Evolutionary conservation across 73 alveolate species (phyloP).

Genomic region (Tetrahymena malaccensis): DNA sequence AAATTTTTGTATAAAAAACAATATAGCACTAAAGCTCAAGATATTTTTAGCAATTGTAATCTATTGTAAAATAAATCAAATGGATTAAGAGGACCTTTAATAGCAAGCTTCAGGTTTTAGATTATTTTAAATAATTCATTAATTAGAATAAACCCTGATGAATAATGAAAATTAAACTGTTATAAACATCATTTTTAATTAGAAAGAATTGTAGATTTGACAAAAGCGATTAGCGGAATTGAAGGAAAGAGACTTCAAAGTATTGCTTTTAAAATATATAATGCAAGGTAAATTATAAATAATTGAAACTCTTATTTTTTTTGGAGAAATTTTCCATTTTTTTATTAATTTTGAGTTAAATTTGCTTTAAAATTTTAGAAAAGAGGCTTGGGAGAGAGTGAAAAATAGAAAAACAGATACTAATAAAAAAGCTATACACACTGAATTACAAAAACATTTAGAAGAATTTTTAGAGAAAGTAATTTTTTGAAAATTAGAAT

Average conservation of each 20-base stretch:
- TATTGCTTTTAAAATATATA: background rate
- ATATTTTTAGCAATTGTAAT: no score
- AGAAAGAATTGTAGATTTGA: background rate
- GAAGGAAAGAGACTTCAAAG: background rate
- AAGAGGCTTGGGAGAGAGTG: background rate
- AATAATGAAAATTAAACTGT: background rate
- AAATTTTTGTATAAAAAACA: background rate
- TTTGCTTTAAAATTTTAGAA: background rate
- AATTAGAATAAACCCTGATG: background rate
- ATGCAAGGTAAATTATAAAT: background rate
- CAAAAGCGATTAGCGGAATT: background rate
- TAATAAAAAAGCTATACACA: background rate
- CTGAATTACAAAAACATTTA: background rate
- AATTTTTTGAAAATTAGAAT: background rate
- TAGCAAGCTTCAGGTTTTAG: background rate
- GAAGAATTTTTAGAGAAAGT: background rate
- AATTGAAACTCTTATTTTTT: no score
- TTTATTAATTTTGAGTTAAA: background rate
- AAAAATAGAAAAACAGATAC: background rate
- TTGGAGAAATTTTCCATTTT: no score
- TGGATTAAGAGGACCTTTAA: background rate
- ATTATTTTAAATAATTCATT: background rate
- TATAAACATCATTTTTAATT: background rate
- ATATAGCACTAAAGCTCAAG: background rate
- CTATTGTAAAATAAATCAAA: background rate